These are phyloP conservation scores for Umbelopsis sp. DNA, from an alignment of 371 early-diverging fungal species.

Conservation along the genomic window DNA sequence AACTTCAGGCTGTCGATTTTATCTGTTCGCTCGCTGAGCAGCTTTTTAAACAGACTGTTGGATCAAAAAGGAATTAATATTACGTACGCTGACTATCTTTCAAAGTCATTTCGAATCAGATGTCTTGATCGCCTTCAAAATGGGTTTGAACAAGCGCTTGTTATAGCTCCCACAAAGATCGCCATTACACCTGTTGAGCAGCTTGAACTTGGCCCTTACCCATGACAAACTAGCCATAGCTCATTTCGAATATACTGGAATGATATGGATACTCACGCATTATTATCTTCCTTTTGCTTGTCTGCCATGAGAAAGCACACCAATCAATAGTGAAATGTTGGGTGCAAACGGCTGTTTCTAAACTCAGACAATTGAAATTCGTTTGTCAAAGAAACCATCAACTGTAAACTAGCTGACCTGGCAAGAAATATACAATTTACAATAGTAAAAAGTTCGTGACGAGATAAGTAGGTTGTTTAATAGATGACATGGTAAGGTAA, in stretches of 20 bases:
- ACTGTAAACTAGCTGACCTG: too few species aligned
- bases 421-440: too few species aligned
- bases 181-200: too few species aligned
- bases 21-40: conserved; percentile 42
- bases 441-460: too few species aligned
- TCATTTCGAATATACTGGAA: background rate
- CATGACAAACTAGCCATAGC: background rate
- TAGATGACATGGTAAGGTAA: background rate
- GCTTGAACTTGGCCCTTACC: background rate
- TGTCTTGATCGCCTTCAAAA: background rate
- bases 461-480: background rate
- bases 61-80: background rate
- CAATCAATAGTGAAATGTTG: conserved; percentile 2
- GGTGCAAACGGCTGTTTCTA: conserved; percentile 4
- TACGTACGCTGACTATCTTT: background rate
- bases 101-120: background rate
- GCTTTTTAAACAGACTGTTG: conserved; percentile 37
- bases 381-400: background rate
- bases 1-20: conserved; percentile 43
- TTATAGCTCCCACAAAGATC: too few species aligned
- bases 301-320: conserved; percentile 16
- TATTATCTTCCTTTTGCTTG: conserved; percentile 18
- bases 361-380: conserved; percentile 15
- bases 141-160: background rate
- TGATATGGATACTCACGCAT: conserved; percentile 6